phyloP scores from a whole-genome alignment of 2,329 filamentous ascomycete genomes.

The Pleochaeta shiraiana region DNA sequence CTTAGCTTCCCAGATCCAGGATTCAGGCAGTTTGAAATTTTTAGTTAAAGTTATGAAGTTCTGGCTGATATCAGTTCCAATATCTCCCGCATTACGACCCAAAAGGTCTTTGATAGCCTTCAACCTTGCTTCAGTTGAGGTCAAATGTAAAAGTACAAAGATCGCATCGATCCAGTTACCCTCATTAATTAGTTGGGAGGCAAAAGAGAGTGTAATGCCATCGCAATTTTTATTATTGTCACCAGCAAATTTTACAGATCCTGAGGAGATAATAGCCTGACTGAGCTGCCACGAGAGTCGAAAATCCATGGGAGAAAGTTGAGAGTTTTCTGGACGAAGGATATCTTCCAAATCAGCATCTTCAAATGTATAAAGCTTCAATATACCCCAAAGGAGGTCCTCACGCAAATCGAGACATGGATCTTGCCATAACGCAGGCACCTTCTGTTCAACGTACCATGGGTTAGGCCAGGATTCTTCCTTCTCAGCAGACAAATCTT shows the following conservation, averaged over 20 bases:
- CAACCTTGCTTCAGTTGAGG: slow-evolving; percentile 35
- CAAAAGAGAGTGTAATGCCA: slow-evolving; percentile 41
- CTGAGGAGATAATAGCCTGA: slow-evolving; percentile 33
- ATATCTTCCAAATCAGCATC: slow-evolving; percentile 41
- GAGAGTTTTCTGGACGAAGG: slow-evolving; percentile 54
- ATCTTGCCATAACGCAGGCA: slow-evolving; percentile 37
- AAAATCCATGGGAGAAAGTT: slow-evolving; percentile 50
- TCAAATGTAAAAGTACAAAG: slow-evolving; percentile 63
- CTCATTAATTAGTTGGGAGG: slow-evolving; percentile 37
- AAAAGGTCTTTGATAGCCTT: slow-evolving; percentile 52
- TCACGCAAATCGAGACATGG: slow-evolving; percentile 35
- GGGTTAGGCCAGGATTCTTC: slow-evolving; percentile 51
- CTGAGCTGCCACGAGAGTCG: slow-evolving; percentile 73
- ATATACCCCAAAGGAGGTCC: slow-evolving; percentile 68
- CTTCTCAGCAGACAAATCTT: slow-evolving; percentile 47
- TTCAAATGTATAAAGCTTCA: slow-evolving; percentile 59
- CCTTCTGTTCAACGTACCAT: slow-evolving; percentile 41
- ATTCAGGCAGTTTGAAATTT: slow-evolving; percentile 45
- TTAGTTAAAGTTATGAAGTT: slow-evolving; percentile 37
- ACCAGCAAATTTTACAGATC: slow-evolving; percentile 29
- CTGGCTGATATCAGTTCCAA: slow-evolving; percentile 34
- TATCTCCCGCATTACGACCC: slow-evolving; percentile 43
- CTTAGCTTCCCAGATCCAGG: slow-evolving; percentile 76
- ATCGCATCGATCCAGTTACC: slow-evolving; percentile 47
- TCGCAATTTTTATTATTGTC: slow-evolving; percentile 38